Percentiles rank a stretch among this genome's conserved stretches.
These are phyloP conservation scores for Suhomyces coccinellae DNA, from an alignment of 1,139 yeast genomes.

Conservation along the genomic window DNA sequence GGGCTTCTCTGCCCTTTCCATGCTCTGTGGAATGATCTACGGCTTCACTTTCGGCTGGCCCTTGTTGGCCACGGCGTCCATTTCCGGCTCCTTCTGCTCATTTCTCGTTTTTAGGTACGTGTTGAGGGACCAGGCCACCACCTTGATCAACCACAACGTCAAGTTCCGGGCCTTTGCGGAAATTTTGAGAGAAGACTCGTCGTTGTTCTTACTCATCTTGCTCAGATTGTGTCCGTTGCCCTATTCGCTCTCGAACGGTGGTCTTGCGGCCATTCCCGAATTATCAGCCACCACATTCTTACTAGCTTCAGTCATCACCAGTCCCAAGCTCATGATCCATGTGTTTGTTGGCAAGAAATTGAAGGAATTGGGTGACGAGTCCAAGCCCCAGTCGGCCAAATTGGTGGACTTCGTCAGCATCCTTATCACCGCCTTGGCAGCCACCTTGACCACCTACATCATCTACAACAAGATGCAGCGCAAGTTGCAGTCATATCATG, in stretches of 20 bases:
- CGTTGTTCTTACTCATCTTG: constrained; percentile 65
- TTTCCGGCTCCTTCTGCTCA: constrained; percentile 71
- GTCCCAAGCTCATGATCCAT: constrained; percentile 80
- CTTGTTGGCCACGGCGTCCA: constrained; percentile 65
- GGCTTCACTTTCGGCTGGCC: constrained; percentile 85
- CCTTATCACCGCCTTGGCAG: constrained; percentile 54
- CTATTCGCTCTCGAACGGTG: constrained; percentile 89
- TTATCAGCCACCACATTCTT: constrained; percentile 61
- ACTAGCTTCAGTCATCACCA: constrained; percentile 69
- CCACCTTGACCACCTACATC: constrained; percentile 65
- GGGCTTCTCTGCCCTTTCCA: constrained; percentile 73
- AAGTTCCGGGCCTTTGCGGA: constrained; percentile 75
- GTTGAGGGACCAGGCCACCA: constrained; percentile 55
- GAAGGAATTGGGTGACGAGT: constrained; percentile 63
- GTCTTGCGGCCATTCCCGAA: constrained; percentile 82
- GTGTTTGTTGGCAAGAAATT: constrained; percentile 79
- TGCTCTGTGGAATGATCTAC: constrained; percentile 77
- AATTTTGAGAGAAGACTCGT: constrained; percentile 63
- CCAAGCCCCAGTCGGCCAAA: constrained; percentile 52
- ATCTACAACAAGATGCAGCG: constrained; percentile 63
- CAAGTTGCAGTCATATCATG: constrained; percentile 37
- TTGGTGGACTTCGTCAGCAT: constrained; percentile 66
- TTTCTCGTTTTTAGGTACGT: constrained; percentile 67
- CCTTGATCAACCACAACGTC: constrained; percentile 52
- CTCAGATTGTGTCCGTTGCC: constrained; percentile 90